Conservation (phyloP, 2,329 filamentous ascomycete genomes). For the Neonectria hederae region DNA sequence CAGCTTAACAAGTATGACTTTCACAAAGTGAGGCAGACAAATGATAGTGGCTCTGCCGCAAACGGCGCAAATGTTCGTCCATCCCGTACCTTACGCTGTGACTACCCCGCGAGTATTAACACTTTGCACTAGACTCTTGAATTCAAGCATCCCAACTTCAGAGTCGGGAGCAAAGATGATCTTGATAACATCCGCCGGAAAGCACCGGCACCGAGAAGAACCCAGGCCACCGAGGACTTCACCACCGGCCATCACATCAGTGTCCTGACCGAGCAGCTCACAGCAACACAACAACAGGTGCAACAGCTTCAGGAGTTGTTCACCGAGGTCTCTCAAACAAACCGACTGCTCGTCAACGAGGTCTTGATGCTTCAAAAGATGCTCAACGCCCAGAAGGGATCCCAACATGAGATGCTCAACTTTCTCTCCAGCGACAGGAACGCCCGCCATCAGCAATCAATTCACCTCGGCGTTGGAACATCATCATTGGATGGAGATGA, state of each 20-base stretch:
- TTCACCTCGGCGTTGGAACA: slow-evolving; percentile 49
- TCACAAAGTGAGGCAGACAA: slow-evolving; percentile 82
- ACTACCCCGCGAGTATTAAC: slow-evolving; percentile 20
- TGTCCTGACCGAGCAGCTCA: slow-evolving; percentile 85
- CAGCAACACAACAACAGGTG: slow-evolving; percentile 91
- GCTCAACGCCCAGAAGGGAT: slow-evolving; percentile 66
- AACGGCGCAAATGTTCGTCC: slow-evolving; percentile 51
- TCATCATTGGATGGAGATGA: slow-evolving; percentile 58
- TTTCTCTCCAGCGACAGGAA: slow-evolving; percentile 59
- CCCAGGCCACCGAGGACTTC: slow-evolving; percentile 72
- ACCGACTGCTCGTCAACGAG: slow-evolving; percentile 70
- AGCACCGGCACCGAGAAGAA: slow-evolving; percentile 88
- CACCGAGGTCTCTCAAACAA: slow-evolving; percentile 75
- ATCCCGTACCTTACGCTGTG: neutral
- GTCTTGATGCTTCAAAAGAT: slow-evolving; percentile 69
- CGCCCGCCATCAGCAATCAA: slow-evolving; percentile 46
- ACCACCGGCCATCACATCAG: slow-evolving; percentile 88
- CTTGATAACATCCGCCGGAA: slow-evolving; percentile 97
- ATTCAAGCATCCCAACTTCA: slow-evolving; percentile 97
- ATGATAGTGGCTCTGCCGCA: slow-evolving; percentile 48
- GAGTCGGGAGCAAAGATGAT: slow-evolving; percentile 93
- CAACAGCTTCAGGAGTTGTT: slow-evolving; percentile 87
- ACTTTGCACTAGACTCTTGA: slow-evolving; percentile 65
- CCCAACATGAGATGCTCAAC: slow-evolving; percentile 66
- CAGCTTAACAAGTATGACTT: slow-evolving; percentile 99